Percentiles rank a stretch among this genome's conserved stretches.
Evolutionary conservation across 2,329 filamentous ascomycete species (phyloP).

Genomic region (Fusarium sp.): DNA sequence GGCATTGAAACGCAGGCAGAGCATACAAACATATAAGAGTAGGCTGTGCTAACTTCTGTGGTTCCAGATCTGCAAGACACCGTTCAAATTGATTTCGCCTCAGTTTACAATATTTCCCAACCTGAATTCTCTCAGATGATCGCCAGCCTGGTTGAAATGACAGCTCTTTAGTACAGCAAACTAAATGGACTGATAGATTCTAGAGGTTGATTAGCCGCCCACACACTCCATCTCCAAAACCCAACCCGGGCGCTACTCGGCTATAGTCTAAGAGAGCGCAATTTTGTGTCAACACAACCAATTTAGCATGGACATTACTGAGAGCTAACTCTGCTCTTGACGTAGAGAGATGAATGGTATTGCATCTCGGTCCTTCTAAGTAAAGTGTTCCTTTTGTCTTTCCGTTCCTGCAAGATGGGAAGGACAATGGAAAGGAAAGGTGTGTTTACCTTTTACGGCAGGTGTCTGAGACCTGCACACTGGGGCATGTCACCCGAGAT

Average conservation of each 20-base stretch:
- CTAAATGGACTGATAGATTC: constrained; percentile 20
- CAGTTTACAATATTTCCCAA: constrained; percentile 11
- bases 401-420: background rate
- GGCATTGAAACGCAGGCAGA: constrained; percentile 13
- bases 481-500: constrained; percentile 19
- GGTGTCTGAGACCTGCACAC: constrained; percentile 14
- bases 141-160: constrained; percentile 29
- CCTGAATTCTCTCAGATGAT: constrained; percentile 14
- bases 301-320: constrained; percentile 1
- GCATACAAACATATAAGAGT: background rate
- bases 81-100: background rate
- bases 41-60: background rate
- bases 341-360: background rate
- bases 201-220: constrained; percentile 24
- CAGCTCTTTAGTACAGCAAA: background rate
- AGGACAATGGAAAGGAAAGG: background rate
- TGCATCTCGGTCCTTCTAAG: background rate
- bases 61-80: background rate
- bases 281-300: constrained; percentile 20
- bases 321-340: background rate
- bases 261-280: constrained; percentile 18
- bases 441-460: constrained; percentile 25
- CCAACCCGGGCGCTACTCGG: constrained; percentile 10
- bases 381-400: background rate
- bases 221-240: constrained; percentile 10